These are phyloP conservation scores for Leishmania tarentolae DNA, from an alignment of 208 protist species.

Conservation along the genomic window DNA sequence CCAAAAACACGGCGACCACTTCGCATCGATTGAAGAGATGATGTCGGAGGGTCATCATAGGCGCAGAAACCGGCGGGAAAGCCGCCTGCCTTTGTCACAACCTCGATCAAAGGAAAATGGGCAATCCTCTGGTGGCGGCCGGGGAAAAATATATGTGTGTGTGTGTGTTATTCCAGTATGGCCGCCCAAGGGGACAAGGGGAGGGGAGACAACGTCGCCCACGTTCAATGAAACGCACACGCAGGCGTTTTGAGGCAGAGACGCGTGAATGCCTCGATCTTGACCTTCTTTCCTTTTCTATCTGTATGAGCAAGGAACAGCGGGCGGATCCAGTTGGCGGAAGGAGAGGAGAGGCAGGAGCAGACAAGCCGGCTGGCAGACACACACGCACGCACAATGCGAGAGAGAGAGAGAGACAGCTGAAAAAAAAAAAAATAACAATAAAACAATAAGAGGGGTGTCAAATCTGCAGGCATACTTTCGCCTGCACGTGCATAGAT, in stretches of 20 bases:
- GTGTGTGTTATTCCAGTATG: no score
- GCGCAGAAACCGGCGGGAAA: background rate
- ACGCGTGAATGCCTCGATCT: background rate
- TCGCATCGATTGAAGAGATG: constrained; percentile 44
- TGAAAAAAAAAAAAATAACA: no score
- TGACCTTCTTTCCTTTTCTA: background rate
- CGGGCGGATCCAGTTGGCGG: no score
- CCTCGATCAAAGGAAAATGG: background rate
- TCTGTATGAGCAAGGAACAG: no score
- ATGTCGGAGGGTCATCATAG: background rate
- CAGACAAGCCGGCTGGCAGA: no score
- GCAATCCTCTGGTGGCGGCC: constrained; percentile 7
- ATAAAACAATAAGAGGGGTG: background rate
- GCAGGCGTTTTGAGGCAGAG: background rate
- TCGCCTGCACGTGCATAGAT: no score
- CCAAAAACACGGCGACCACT: constrained; percentile 52
- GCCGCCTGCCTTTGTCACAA: background rate
- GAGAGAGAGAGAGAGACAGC: no score
- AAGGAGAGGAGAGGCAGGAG: no score
- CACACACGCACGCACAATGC: no score
- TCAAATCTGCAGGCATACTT: background rate
- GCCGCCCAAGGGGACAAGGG: background rate
- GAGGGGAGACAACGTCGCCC: background rate
- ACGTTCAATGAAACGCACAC: background rate
- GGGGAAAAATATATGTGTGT: background rate